phyloP scores from a whole-genome alignment of 2,329 filamentous ascomycete species.

The Paramyrothecium roridum region DNA sequence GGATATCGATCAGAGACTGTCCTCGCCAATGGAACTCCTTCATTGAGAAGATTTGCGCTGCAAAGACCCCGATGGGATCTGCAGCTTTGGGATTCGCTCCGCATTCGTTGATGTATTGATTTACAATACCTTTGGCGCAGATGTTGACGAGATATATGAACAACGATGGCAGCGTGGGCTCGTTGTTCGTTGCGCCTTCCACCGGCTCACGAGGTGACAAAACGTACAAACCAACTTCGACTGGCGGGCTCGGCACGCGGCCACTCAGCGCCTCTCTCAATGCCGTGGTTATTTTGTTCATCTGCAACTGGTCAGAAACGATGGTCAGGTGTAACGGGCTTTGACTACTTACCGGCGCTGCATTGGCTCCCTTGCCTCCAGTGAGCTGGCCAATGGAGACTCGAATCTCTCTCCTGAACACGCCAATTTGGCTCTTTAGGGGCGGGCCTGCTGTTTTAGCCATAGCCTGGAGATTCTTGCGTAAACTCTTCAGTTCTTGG shows the following conservation, averaged over 20 bases:
- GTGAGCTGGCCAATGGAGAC: constrained; percentile 73
- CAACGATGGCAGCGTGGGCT: constrained; percentile 55
- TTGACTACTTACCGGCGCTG: constrained; percentile 32
- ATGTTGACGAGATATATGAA: constrained; percentile 76
- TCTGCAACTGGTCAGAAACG: constrained; percentile 20
- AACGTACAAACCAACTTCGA: constrained; percentile 55
- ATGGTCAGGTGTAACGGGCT: background rate
- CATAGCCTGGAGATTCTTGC: constrained; percentile 61
- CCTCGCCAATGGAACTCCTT: constrained; percentile 66
- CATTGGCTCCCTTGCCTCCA: constrained; percentile 60
- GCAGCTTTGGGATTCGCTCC: constrained; percentile 62
- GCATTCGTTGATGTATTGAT: constrained; percentile 67
- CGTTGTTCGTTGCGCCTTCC: constrained; percentile 50
- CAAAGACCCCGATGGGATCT: constrained; percentile 75
- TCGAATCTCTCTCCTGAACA: constrained; percentile 68
- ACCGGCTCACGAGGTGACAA: constrained; percentile 39
- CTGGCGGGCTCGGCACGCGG: constrained; percentile 44
- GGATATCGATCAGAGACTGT: constrained; percentile 71
- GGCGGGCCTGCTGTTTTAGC: constrained; percentile 40
- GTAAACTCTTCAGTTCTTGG: constrained; percentile 61
- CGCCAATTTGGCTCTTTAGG: constrained; percentile 65
- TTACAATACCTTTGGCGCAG: constrained; percentile 69
- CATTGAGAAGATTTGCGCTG: constrained; percentile 71
- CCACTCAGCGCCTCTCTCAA: constrained; percentile 54
- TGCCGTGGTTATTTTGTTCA: constrained; percentile 30